Evolutionary conservation across 2,329 filamentous ascomycete genomes (phyloP), one percentile per base, ranked within the genome.

Genomic region (Xylariaceae sp.): DNA sequence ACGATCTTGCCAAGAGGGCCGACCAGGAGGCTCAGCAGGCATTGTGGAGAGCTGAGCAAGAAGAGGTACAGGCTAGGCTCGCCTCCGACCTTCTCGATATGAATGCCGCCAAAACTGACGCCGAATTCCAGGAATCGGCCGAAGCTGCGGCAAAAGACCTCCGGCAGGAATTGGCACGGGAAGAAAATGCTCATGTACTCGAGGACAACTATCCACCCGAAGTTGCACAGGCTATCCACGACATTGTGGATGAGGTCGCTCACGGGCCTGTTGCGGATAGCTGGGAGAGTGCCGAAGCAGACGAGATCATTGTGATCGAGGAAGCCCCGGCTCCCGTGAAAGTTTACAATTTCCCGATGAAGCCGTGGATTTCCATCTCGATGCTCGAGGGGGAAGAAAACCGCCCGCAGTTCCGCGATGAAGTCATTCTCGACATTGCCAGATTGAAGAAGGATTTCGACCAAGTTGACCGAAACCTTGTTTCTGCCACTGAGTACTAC

Each of bases 361-460:
- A 83, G 59, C 92, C 92, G 4, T 98, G 93, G 71, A 89, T 94
- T 45, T 83, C 89, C 14, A 92, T 98, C 53, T 79, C 76, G 10
- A 75, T 96, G 49, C 68, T 77, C 55, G 65, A 74, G 44, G 60
- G 69, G 40, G 61, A 72, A 11, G 67, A 77, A 38, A 58, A 69
- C 17, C 72, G 75, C 12, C 70, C 80, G 3, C 62, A 70, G 32
- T 80, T 96, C 57, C 80, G 82, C 23, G 77, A 86, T 37, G 83
- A 90, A 45, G 75, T 81, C 27, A 80, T 94, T 49, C 84, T 94
- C 68, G 87, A 94, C 49, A 92, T 98, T 54, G 90, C 92, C 32
- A 78, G 88, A 37, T 71, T 96, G 44, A 94, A 94, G 71, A 96
- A 96, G 64, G 88, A 94, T 5, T 96, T 96, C 51, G 92, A 98